Conservation (phyloP, 2,329 filamentous ascomycete genomes). For the Cryphonectria carpinicola region DNA sequence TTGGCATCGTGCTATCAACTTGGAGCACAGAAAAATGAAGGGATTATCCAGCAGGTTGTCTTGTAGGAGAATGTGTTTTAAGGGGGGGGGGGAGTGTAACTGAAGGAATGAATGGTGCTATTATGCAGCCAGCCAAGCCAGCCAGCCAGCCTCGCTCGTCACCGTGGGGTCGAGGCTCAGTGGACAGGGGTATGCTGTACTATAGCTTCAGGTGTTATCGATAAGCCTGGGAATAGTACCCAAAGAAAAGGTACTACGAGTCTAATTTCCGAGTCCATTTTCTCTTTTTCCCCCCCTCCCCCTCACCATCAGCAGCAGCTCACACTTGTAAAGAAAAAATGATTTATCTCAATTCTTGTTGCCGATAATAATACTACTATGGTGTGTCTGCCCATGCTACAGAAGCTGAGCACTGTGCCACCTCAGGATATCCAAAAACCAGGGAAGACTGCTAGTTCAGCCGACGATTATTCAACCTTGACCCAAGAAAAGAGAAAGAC, state of each 20-base stretch:
- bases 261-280: background rate
- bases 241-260: background rate
- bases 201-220: constrained; percentile 13
- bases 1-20: constrained; percentile 27
- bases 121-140: background rate
- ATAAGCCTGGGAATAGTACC: constrained; percentile 1
- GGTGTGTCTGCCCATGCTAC: background rate
- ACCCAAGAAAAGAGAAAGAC: background rate
- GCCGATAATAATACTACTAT: background rate
- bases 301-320: background rate
- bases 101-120: background rate
- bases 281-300: background rate
- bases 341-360: background rate
- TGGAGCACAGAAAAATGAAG: constrained; percentile 3
- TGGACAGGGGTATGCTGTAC: background rate
- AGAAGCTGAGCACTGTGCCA: background rate
- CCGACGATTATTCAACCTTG: background rate
- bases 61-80: background rate
- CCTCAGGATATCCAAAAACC: background rate
- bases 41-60: background rate
- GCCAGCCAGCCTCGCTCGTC: constrained; percentile 13
- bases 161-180: constrained; percentile 19
- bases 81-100: background rate
- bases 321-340: background rate
- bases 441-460: background rate